Evolutionary conservation across 2,329 filamentous ascomycete species (phyloP), one percentile per base, ranked within the genome.

Genomic region (Trichophyton rubrum): DNA sequence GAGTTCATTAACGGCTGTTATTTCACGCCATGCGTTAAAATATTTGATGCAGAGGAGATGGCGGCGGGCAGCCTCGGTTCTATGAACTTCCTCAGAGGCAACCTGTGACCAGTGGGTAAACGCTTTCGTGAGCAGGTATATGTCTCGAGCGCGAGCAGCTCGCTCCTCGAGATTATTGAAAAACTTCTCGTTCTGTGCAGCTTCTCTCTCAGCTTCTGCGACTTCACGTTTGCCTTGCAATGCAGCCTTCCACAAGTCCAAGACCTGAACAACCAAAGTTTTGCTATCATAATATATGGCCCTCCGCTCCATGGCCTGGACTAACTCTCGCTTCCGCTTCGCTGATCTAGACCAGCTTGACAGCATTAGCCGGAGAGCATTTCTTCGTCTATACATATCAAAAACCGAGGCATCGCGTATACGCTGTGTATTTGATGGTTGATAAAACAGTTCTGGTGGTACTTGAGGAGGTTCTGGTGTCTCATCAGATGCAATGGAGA

Each of bases 41-140:
- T 85, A 85, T 60, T 82, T 82, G 11, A 82, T 83, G 60, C 85
- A 79, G 59, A 93, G 74, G 62, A 91, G 83, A 69, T 89, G 87
- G 63, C 83, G 79, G 63, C 87, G 80, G 20, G 88, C 89, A 47
- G 84, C 78, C 3, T 81, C 82, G 3, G 87, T 89, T 45, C 83
- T 81, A 63, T 84, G 80, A 15, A 84, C 77, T 67, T 89, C 83
- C 13, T 88, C 83, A 4, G 79, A 80, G 9, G 87, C 80, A 58
- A 80, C 77, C 60, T 81, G 80, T 9, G 82, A 81, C 89, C 89
- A 95, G 64, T 87, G 83, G 1, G 78, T 81, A 61, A 89, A 84
- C 1, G 82, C 80, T 69, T 84, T 85, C 2, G 79, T 81, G 61
- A 86, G 71, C 5, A 89, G 76, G 66, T 84, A 86, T 9, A 87